Conservation (phyloP, 1,139 yeast species). For the Suhomyces bokatorum region DNA sequence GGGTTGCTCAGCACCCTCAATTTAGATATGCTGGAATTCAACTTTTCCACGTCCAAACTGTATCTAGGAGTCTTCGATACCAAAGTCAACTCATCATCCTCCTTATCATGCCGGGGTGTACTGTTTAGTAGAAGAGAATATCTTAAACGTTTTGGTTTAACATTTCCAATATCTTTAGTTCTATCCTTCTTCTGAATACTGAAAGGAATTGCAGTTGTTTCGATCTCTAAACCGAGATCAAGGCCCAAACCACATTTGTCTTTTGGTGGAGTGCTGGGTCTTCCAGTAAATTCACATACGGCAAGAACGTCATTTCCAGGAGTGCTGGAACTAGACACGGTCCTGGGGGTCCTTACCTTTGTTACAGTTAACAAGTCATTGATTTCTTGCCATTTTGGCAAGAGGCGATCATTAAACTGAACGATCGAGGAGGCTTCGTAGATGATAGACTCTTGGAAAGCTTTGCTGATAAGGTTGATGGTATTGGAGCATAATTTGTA, state of each 20-base stretch:
- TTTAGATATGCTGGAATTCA: constrained; percentile 9
- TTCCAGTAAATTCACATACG: background rate
- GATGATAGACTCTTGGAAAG: constrained; percentile 30
- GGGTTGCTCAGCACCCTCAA: constrained; percentile 4
- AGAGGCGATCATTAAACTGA: constrained; percentile 27
- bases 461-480: constrained; percentile 33
- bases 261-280: constrained; percentile 9
- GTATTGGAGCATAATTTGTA: constrained; percentile 39
- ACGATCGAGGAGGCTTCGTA: constrained; percentile 21
- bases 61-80: constrained; percentile 21
- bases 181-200: constrained; percentile 37
- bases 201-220: constrained; percentile 32
- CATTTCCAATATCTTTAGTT: constrained; percentile 25
- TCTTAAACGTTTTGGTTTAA: constrained; percentile 3
- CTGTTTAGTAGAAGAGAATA: constrained; percentile 8
- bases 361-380: constrained; percentile 19
- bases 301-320: constrained; percentile 3
- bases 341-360: constrained; percentile 1
- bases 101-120: constrained; percentile 15
- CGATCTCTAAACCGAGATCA: constrained; percentile 39
- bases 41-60: constrained; percentile 9
- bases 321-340: constrained; percentile 6
- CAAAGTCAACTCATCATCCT: constrained; percentile 26
- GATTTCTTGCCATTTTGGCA: constrained; percentile 36
- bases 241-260: constrained; percentile 30